A percentile compares a stretch with the other conserved stretches of the same genome.
phyloP scores from a whole-genome alignment of 306 rosid genomes.

The Medicago ruthenica region DNA sequence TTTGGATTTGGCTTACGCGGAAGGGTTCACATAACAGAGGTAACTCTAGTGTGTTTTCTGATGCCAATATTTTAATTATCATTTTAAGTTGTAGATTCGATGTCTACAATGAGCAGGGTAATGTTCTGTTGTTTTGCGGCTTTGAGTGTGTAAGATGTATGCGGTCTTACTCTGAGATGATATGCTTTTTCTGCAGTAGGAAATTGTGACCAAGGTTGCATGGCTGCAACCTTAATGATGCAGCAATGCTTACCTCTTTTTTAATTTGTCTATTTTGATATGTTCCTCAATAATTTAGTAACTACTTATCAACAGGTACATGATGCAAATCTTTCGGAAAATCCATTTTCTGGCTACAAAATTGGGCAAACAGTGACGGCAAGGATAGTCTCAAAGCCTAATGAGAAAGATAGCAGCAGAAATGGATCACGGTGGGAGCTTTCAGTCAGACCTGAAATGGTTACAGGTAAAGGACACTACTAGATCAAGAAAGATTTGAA shows the following conservation, averaged over 20 bases:
- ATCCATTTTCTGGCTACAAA: conserved; percentile 69
- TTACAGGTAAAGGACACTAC: conserved; percentile 57
- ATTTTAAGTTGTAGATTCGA: conserved; percentile 19
- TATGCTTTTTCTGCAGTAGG: conserved; percentile 6
- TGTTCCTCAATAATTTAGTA: conserved; percentile 20
- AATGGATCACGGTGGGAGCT: conserved; percentile 77
- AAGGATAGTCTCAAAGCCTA: conserved; percentile 73
- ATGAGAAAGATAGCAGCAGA: conserved; percentile 50
- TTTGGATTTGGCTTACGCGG: conserved; percentile 82
- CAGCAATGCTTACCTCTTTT: background rate
- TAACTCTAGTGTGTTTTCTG: conserved; percentile 36
- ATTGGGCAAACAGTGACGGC: conserved; percentile 84
- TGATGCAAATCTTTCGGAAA: conserved; percentile 59
- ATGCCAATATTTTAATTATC: conserved; percentile 14
- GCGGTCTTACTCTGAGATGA: background rate
- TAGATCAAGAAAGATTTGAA: background rate
- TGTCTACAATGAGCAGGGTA: conserved; percentile 6
- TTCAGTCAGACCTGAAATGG: conserved; percentile 63
- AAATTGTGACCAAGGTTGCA: conserved; percentile 28
- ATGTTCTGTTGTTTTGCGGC: background rate
- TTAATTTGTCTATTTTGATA: background rate
- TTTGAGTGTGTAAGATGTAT: conserved; percentile 7
- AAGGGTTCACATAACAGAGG: conserved; percentile 90
- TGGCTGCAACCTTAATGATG: conserved; percentile 1
- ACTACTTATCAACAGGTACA: conserved; percentile 60